Evolutionary conservation across 2,329 filamentous ascomycete species (phyloP).

Genomic region (Macrophomina tecta): DNA sequence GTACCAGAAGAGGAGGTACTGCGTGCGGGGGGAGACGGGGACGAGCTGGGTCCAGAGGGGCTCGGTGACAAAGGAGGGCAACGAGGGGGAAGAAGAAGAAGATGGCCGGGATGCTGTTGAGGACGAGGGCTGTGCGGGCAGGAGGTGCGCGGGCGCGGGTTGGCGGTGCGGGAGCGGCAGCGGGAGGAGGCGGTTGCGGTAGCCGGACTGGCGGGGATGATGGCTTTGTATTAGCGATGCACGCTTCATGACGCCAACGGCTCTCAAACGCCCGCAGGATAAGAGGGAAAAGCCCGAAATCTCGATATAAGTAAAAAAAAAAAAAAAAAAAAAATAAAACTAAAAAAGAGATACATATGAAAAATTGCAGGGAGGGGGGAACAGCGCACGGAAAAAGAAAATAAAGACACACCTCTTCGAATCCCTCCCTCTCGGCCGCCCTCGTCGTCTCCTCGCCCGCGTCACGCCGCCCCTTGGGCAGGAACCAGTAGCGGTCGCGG

Average conservation of each 20-base stretch:
- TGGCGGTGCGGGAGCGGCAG: conserved; percentile 53
- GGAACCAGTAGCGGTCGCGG: conserved; percentile 51
- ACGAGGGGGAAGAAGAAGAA: conserved; percentile 40
- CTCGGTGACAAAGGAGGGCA: conserved; percentile 45
- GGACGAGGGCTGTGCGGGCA: too few relatives aligned
- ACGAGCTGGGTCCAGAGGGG: conserved; percentile 55
- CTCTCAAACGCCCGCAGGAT: too few relatives aligned
- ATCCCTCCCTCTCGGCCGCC: conserved; percentile 57
- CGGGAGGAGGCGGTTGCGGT: conserved; percentile 56
- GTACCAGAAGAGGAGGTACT: conserved; percentile 57
- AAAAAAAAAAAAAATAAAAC: not conserved
- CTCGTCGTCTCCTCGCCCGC: conserved; percentile 50
- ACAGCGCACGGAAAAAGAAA: not conserved
- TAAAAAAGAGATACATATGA: not conserved
- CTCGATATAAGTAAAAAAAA: not conserved
- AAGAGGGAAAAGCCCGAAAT: too few relatives aligned
- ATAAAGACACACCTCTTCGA: conserved; percentile 50
- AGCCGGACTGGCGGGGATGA: conserved; percentile 47
- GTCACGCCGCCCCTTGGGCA: conserved; percentile 57
- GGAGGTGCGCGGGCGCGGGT: conserved; percentile 35
- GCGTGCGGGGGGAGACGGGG: conserved; percentile 42
- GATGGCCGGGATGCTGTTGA: conserved; percentile 35
- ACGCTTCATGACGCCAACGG: too few relatives aligned
- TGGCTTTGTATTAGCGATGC: too few relatives aligned
- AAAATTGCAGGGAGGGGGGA: too few relatives aligned